phyloP scores from a whole-genome alignment of 768 basidiomycete species.

The Russula lepida region DNA sequence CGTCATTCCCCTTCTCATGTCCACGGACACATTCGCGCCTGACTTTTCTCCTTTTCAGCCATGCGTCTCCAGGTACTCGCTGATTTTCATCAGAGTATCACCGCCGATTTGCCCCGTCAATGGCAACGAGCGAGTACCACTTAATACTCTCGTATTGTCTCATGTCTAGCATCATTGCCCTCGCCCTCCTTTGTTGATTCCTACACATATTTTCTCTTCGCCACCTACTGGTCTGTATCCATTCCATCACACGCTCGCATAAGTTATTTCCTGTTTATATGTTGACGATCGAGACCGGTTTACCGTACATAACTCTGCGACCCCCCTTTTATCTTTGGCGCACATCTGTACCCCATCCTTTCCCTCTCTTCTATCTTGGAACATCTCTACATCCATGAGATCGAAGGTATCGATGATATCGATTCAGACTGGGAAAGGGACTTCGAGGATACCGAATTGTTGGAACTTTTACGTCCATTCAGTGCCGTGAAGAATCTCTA shows the following conservation, averaged over 20 bases:
- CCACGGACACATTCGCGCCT: background rate
- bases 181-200: background rate
- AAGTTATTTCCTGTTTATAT: constrained; percentile 23
- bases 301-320: constrained; percentile 9
- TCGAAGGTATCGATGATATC: no score
- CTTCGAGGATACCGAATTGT: no score
- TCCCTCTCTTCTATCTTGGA: no score
- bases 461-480: no score
- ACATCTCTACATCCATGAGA: no score
- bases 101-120: background rate
- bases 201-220: background rate
- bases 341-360: no score
- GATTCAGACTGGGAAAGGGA: no score
- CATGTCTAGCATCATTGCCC: background rate
- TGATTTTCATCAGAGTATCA: constrained; percentile 11
- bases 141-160: background rate
- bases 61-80: constrained; percentile 16
- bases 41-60: background rate
- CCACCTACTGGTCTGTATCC: background rate
- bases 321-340: no score
- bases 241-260: constrained; percentile 7
- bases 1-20: background rate
- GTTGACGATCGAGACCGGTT: background rate
- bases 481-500: no score
- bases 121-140: background rate